phyloP scores from a whole-genome alignment of 441 rosid species.

The Eruca vesicaria region DNA sequence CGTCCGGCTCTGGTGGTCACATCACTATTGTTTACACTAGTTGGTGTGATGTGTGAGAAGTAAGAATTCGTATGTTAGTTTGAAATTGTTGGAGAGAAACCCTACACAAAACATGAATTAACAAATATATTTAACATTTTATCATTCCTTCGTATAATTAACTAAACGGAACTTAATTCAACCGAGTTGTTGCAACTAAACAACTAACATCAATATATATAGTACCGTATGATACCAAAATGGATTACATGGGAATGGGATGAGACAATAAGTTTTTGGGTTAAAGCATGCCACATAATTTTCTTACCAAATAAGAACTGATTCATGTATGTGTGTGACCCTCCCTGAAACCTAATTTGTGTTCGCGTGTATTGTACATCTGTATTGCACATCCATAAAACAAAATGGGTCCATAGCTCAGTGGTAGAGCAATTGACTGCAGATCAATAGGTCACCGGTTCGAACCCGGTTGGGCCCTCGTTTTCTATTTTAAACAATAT shows the following conservation, averaged over 20 bases:
- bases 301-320: slow-evolving; percentile 2
- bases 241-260: background rate
- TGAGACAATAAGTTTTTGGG: background rate
- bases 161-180: background rate
- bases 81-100: background rate
- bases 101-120: background rate
- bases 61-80: background rate
- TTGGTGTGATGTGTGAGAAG: background rate
- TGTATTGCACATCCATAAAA: too few species aligned
- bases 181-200: slow-evolving; percentile 20
- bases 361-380: too few species aligned
- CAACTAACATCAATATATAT: background rate
- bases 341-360: background rate
- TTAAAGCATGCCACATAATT: background rate
- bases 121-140: background rate
- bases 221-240: background rate
- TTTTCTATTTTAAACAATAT: background rate
- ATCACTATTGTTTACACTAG: background rate
- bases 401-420: slow-evolving; percentile 78
- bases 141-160: background rate
- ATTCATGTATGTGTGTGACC: background rate
- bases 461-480: slow-evolving; percentile 85
- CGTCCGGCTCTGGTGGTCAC: background rate
- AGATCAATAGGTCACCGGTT: slow-evolving; percentile 97
- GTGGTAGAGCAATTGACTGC: slow-evolving; percentile 99